These are phyloP conservation scores for Plicaturopsis crispa DNA, from an alignment of 768 basidiomycete species.

Conservation along the genomic window DNA sequence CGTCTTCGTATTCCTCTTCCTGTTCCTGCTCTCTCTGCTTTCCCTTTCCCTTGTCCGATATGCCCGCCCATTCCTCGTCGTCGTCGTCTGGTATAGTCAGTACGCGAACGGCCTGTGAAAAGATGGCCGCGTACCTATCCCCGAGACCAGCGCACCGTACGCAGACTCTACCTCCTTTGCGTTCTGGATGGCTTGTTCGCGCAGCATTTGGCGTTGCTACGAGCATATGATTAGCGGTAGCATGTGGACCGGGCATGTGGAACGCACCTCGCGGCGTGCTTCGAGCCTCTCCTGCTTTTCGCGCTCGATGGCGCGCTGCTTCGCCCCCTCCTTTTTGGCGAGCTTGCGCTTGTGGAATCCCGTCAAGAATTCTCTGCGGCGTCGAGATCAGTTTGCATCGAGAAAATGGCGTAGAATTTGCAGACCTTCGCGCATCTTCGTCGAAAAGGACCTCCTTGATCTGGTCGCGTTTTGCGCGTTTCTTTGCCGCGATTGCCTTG, in stretches of 20 bases:
- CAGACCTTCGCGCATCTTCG: slow-evolving; percentile 72
- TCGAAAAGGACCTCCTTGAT: slow-evolving; percentile 82
- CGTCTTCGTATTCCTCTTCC: slow-evolving; percentile 74
- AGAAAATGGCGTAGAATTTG: slow-evolving; percentile 5
- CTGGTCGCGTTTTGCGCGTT: slow-evolving; percentile 55
- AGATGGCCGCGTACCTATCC: too few relatives aligned
- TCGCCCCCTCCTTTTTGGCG: slow-evolving; percentile 70
- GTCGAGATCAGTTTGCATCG: slow-evolving; percentile 1
- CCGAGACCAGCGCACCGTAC: slow-evolving; percentile 35
- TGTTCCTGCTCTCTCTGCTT: slow-evolving; percentile 30
- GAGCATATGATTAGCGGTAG: slow-evolving; percentile 8
- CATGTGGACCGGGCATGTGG: slow-evolving; percentile 10
- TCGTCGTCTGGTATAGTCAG: slow-evolving; percentile 16
- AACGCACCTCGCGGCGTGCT: slow-evolving; percentile 66
- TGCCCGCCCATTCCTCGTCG: slow-evolving; percentile 41
- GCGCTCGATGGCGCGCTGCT: slow-evolving; percentile 63
- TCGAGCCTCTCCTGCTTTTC: slow-evolving; percentile 74
- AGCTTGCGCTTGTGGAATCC: slow-evolving; percentile 93
- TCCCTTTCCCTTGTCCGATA: slow-evolving; percentile 21
- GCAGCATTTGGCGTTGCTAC: slow-evolving; percentile 72
- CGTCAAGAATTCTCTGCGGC: slow-evolving; percentile 75
- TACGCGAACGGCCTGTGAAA: slow-evolving; percentile 9
- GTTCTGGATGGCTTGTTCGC: slow-evolving; percentile 73
- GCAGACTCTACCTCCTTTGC: slow-evolving; percentile 71
- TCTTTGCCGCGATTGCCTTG: slow-evolving; percentile 58